Evolutionary conservation across 768 basidiomycete genomes (phyloP), one percentile per base, ranked within the genome.

Genomic region (Trametes sanguinea): DNA sequence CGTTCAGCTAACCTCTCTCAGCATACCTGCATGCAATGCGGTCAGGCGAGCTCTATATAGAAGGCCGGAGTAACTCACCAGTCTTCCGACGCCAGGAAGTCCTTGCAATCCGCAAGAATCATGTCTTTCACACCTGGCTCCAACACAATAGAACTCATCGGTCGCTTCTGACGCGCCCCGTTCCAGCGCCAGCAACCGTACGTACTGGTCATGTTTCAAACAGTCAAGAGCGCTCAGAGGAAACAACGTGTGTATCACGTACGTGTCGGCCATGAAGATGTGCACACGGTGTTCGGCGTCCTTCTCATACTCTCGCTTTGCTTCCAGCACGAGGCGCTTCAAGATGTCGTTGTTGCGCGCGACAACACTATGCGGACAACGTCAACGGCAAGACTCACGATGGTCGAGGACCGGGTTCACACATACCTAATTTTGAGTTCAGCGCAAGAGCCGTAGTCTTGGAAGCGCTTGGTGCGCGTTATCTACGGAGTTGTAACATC

Each of bases 41-140:
- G 33, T 51, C 40, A 71, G 55, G 40, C 51, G 13, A 53, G 47
- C 64, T 69, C 16, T 57, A 60, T 67, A 51, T 55, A 69, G 57
- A 60, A 54, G 39, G 57, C 50, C 65, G 63, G 53, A 27, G 61
- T 13, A 61, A 80, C 89, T 67, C 72, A 91, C 91, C 91, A 92
- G 63, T 92, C 89, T 69, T 94, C 92, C 16, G 92, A 92, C 52
- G 81, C 80, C 69, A 93, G 74, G 76, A 93, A 93, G 71, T 92
- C 91, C 68, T 83, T 90, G 79, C 92, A 93, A 73, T 95, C 92
- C 9, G 87, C 84, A 27, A 94, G 77, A 60, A 94, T 85, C 91
- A 94, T 94, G 71, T 94, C 93, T 69, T 93, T 93, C 8, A 94
- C 90, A 45, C 90, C 91, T 4, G 92, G 90, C 67, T 94, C 91